Evolutionary conservation across 1,284 basidiomycete species (phyloP).

Genomic region (Schizophyllum commune): DNA sequence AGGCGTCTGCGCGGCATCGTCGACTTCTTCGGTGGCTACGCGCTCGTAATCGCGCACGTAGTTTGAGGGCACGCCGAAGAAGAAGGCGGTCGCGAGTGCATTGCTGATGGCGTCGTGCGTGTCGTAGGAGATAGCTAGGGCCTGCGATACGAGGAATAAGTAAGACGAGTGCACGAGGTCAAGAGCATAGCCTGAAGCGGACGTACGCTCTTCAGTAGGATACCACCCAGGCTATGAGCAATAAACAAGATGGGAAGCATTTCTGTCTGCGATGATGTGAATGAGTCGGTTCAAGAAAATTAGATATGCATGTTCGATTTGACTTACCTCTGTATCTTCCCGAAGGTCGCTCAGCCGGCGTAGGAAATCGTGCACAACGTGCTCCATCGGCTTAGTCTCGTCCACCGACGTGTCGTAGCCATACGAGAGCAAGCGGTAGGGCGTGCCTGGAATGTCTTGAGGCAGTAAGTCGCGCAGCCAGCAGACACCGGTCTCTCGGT

Average conservation of each 20-base stretch:
- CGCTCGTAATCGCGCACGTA: not conserved
- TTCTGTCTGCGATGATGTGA: not conserved
- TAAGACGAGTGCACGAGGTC: not conserved
- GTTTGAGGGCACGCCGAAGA: not conserved
- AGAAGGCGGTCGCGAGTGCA: not conserved
- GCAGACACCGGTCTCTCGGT: not conserved
- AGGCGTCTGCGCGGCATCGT: not conserved
- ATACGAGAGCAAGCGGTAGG: not conserved
- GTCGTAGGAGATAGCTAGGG: not conserved
- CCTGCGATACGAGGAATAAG: not conserved
- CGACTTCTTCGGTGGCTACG: not conserved
- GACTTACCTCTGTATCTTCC: not conserved
- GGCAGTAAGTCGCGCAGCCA: not conserved
- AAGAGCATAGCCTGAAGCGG: not conserved
- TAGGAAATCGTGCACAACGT: not conserved
- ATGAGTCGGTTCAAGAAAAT: too few species aligned
- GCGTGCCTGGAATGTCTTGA: not conserved
- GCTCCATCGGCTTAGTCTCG: not conserved
- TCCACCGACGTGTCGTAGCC: not conserved
- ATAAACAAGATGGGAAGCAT: not conserved
- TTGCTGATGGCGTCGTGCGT: not conserved
- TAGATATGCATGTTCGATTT: too few species aligned
- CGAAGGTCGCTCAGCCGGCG: not conserved
- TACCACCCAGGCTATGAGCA: not conserved
- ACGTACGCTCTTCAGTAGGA: not conserved